phyloP scores from a whole-genome alignment of 768 basidiomycete species.

The Ramaria sp. region DNA sequence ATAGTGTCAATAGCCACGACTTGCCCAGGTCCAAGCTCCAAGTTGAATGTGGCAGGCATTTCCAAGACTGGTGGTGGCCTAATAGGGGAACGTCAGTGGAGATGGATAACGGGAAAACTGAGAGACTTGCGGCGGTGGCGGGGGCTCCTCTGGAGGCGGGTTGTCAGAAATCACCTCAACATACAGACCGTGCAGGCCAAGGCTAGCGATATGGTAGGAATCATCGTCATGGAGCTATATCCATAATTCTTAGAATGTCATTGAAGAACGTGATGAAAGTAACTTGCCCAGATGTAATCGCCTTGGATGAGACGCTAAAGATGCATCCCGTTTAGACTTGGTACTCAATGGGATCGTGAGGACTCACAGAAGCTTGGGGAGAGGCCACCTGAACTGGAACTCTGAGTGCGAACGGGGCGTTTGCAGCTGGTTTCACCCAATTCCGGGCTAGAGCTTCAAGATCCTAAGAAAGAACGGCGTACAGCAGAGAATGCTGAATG shows the following conservation, averaged over 20 bases:
- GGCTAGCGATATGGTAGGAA: conserved; percentile 81
- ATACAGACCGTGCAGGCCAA: conserved; percentile 70
- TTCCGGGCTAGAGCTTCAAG: conserved; percentile 70
- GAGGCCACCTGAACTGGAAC: conserved; percentile 85
- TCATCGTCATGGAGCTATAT: conserved; percentile 70
- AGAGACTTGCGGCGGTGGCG: conserved; percentile 42
- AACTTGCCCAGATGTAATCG: conserved; percentile 71
- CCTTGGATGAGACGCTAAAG: conserved; percentile 52
- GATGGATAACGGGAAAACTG: conserved; percentile 10
- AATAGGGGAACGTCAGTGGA: background rate
- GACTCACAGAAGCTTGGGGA: conserved; percentile 67
- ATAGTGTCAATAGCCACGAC: conserved; percentile 72
- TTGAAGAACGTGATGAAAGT: background rate
- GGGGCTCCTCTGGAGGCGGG: conserved; percentile 76
- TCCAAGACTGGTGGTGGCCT: conserved; percentile 67
- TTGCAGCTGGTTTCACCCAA: conserved; percentile 81
- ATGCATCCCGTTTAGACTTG: background rate
- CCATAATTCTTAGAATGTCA: background rate
- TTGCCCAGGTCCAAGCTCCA: conserved; percentile 73
- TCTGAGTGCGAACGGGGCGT: conserved; percentile 62
- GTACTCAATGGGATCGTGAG: background rate
- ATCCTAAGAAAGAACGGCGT: conserved; percentile 38
- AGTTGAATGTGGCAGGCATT: conserved; percentile 78
- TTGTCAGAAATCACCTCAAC: conserved; percentile 82
- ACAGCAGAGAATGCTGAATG: background rate